Evolutionary conservation across 306 rosid species (phyloP), one percentile per base, ranked within the genome.

Genomic region (Sechiopsis laciniata): DNA sequence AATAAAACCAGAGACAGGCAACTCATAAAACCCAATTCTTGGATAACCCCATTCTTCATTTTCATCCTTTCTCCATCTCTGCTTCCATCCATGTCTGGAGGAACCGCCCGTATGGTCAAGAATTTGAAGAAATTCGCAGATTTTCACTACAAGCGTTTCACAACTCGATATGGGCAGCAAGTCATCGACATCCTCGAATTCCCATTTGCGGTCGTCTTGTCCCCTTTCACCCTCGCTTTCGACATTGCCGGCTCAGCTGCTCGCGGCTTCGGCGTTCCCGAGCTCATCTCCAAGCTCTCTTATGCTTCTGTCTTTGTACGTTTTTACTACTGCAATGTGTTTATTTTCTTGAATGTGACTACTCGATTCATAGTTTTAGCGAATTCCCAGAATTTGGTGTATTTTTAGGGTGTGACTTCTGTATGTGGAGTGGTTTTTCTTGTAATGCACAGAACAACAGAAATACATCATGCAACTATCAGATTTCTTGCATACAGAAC

Each of bases 221-320:
- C 96, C 73, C 99, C 99, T 1, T 85, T 94, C 71, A 89, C 92
- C 40, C 75, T 94, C 13, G 89, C 95, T 64, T 76, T 86, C 69
- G 89, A 89, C 89, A 83, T 94, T 75, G 95, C 81, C 4, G 99
- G 99, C 81, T 91, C 96, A 50, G 95, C 99, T 55, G 87, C 85
- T 29, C 99, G 99, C 20, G 99, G 99, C 69, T 94, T 91, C 59
- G 99, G 99, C 26, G 89, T 94, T n/a, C 97, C 99, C 8, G 91
- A 94, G 77, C 84, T 94, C 72, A 78, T 91, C 59, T 89, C 99
- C 71, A 90, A 94, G 91, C 90, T 94, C 82, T 90, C 99, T 0
- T 87, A 63, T 73, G 84, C 89, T 74, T 94, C 99, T 13, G 80
- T 94, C 55, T 94, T 94, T 75, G 99, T 94, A 75, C 77, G 95